Base-by-base conservation (phyloP, 2,329 filamentous ascomycete genomes). In the Cladophialophora chaetospira region DNA sequence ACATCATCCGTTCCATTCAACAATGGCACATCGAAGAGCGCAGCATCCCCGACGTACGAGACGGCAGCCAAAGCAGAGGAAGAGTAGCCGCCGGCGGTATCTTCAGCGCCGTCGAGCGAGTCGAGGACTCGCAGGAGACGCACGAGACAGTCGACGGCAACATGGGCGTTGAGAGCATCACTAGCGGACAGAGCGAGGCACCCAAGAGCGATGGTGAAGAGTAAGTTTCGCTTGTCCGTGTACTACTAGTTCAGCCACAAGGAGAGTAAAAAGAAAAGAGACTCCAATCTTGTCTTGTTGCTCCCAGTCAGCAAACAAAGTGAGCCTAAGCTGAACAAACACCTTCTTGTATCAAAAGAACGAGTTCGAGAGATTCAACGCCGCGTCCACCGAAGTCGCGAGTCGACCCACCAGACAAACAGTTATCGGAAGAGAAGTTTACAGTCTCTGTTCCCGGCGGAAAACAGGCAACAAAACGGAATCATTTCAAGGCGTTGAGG, bases 1-100 rank as follows among this genome's bases (percentile, higher is more conserved):
- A 82, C 62, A 76, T 82, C 55, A 80, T 82, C 61, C 68, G 74
- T 28, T 73, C 74, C 3, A 79, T 82, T 62, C 80, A 82, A 71
- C 77, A 78, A 61, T 82, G 80, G 80, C 70, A 77, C 38, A 68
- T 82, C 33, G 77, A 79, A 42, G 73, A 75, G 54, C 71, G 75
- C 21, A 67, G 68, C 15, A 73, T 82, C 13, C 80, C 80, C 6
- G 79, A 82, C 71, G 73, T 75, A 58, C 70, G 79, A 48, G 73
- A 66, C 26, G 47, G 49, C 31, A 65, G 62, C 47, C 21, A 35
- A 15, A 56, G 26, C 35, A 44, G 63, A 15, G 65, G 64, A 19
- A 44, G 64, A 38, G 45, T 42, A 23, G 38, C 38, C 17, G 57
- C 55, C 15, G 57, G 58, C 17, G 52, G 44, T 46, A 55, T 49